Conservation (phyloP, 2,329 filamentous ascomycete species). For the Hypoxylon sp. region DNA sequence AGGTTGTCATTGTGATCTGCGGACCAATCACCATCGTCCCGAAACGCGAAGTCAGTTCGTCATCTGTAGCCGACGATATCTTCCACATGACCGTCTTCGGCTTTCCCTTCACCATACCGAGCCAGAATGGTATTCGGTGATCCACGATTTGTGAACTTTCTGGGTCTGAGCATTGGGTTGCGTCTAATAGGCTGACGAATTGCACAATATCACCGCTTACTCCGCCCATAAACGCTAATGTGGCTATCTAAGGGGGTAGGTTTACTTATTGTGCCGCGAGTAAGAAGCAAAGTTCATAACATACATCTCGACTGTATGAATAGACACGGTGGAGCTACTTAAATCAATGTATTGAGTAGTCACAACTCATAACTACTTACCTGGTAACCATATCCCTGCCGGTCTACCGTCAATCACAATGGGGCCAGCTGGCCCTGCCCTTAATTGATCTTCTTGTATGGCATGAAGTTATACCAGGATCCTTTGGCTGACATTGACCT, state of each 20-base stretch:
- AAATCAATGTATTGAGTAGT: no score
- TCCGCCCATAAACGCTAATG: neutral
- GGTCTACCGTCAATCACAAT: no score
- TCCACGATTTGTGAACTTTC: slow-evolving; percentile 5
- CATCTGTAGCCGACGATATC: slow-evolving; percentile 14
- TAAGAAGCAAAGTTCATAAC: neutral
- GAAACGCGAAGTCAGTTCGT: slow-evolving; percentile 22
- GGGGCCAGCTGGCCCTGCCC: no score
- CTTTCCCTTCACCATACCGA: neutral
- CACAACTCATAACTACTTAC: no score
- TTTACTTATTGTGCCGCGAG: neutral
- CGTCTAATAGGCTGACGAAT: neutral
- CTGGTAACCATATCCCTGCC: no score
- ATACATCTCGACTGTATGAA: neutral
- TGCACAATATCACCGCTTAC: neutral
- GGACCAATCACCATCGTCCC: neutral
- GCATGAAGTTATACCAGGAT: no score
- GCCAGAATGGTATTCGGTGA: slow-evolving; percentile 5
- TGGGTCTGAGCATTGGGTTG: neutral
- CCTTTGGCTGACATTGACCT: no score
- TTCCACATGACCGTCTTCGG: slow-evolving; percentile 18
- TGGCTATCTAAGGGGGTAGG: neutral
- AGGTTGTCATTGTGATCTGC: slow-evolving; percentile 37
- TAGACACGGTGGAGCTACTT: no score
- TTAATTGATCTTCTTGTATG: no score